Base-by-base conservation (phyloP, 257 asterid species). In the Linderniella brevidens region DNA sequence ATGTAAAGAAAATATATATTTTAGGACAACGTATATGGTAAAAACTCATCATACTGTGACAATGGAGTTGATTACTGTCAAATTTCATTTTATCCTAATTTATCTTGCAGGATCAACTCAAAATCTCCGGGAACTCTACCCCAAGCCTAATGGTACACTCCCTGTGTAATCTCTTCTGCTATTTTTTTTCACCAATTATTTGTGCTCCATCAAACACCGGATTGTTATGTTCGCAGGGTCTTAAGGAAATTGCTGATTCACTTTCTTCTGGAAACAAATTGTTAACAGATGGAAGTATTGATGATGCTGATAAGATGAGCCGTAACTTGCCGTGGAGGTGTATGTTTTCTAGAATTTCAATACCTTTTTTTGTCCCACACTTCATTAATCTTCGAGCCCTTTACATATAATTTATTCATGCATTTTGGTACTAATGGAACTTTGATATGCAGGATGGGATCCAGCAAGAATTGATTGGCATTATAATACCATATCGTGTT, bases 151-250 rank as follows among this genome's bases (percentile, higher is more conserved):
- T 64, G 86, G 92, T 79, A 75, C 4, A 38, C 5, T 11, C 5
- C 40, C 17, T 8, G 12, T 45, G 46, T 9, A 9, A 44, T 2
- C 12, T 40, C n/a, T n/a, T n/a, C n/a, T n/a, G n/a, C n/a, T n/a
- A n/a, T n/a, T n/a, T n/a, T n/a, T n/a, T n/a, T n/a, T n/a, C n/a
- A n/a, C n/a, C n/a, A n/a, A n/a, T n/a, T n/a, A n/a, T n/a, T n/a
- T n/a, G n/a, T n/a, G n/a, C n/a, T n/a, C n/a, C n/a, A n/a, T n/a
- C n/a, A n/a, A n/a, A n/a, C n/a, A n/a, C n/a, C n/a, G n/a, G n/a
- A n/a, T n/a, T n/a, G n/a, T n/a, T n/a, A n/a, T 45, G 18, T 35
- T 32, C 56, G 3, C 71, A 81, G 90, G 87, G 94, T 47, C 87
- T 82, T 43, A 82, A 78, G 71, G 94, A 66, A 35, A 47, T 82